Base-by-base conservation (phyloP, 1,139 yeast genomes). In the Geotrichum macrosporum region DNA sequence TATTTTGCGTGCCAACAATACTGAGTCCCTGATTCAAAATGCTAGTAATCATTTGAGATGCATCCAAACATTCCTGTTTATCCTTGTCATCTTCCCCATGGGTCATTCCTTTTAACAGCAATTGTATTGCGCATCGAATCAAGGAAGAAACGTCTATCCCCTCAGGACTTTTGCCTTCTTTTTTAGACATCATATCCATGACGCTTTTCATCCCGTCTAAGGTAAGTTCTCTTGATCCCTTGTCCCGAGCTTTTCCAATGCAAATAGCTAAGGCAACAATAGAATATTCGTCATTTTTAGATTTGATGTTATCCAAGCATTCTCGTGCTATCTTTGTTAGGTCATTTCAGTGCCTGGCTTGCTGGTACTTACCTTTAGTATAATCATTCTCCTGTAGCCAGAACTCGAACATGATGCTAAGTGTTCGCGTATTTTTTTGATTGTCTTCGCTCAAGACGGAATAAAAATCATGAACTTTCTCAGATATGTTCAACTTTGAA, bases 71-170 rank as follows among this genome's bases (percentile, higher is more conserved):
- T 18, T 35, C 24, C 4, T 35, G 10, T 16, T 19, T 35, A 13
- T 32, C 41, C 5, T 12, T 21, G 5, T n/a, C 18, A 18, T 33
- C 32, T 15, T 36, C 34, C 15, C 21, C 37, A 41, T 46, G 49
- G 2, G 42, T 26, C 49, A 50, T 33, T 10, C 30, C 26, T 22
- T 46, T 50, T 22, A 50, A 21, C 18, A 46, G 41, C 10, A 50
- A 40, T 32, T 50, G 52, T 9, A 50, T 32, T 9, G 52, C 44
- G 22, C 50, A 50, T 12, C 52, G 21, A 3, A 46, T 35, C 13
- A 46, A 31, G 9, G 52, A 47, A 10, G 52, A 45, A n/a, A 46
- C 27, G 33, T 50, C 40, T 10, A 50, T 38, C 5, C 38, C 43
- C 13, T 46, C 44, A 3, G 29, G 20, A 3, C 36, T 39, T 8